Evolutionary conservation across 306 rosid species (phyloP).

Genomic region (Cicer yamashitae): DNA sequence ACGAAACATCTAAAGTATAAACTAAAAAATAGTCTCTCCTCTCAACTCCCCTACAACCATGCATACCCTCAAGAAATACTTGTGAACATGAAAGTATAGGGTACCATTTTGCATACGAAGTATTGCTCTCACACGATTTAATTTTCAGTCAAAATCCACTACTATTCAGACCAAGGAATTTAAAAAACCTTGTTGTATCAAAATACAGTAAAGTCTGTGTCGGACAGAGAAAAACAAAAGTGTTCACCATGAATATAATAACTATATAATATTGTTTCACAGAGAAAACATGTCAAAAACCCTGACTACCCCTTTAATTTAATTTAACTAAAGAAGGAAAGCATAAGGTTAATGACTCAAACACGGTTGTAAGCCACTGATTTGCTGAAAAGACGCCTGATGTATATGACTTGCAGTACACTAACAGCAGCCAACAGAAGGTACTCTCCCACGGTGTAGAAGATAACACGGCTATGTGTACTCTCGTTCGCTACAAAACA

Average conservation of each 20-base stretch:
- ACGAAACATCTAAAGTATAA: too few relatives aligned
- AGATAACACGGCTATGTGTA: constrained; percentile 79
- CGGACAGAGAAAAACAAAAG: constrained; percentile 41
- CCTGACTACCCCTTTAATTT: constrained; percentile 45
- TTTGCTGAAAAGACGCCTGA: constrained; percentile 94
- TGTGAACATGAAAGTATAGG: not conserved
- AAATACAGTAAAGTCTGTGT: constrained; percentile 1
- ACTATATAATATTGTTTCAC: constrained; percentile 36
- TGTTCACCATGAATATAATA: constrained; percentile 18
- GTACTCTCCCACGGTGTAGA: constrained; percentile 85
- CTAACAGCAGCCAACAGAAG: constrained; percentile 75
- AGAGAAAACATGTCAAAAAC: constrained; percentile 36
- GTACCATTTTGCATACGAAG: not conserved
- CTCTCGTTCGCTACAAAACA: constrained; percentile 83
- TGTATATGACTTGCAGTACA: constrained; percentile 76
- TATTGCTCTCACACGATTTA: constrained; percentile 12
- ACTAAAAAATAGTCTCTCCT: too few relatives aligned
- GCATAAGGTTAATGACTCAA: constrained; percentile 51
- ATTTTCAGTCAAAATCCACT: constrained; percentile 24
- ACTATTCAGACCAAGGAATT: constrained; percentile 31
- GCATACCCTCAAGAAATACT: too few relatives aligned
- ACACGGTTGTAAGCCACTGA: constrained; percentile 92
- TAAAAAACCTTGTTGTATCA: constrained; percentile 18
- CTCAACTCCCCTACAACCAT: not conserved
- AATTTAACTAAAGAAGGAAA: constrained; percentile 42